Conservation (phyloP, 2,329 filamentous ascomycete genomes). For the Colletotrichum gloeosporioides region DNA sequence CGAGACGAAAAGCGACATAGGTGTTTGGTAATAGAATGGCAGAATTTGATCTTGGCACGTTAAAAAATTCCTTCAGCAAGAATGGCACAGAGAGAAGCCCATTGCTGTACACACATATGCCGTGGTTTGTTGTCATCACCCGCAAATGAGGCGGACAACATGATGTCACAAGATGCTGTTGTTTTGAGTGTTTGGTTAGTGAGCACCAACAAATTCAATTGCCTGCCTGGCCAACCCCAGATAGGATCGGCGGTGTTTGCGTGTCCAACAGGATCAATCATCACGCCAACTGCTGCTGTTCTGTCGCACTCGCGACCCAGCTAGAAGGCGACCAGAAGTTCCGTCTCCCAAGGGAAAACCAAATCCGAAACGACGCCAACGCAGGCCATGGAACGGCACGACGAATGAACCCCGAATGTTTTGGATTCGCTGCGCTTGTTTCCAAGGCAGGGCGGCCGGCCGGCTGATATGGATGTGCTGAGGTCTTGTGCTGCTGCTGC, state of each 20-base stretch:
- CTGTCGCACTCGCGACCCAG: not conserved
- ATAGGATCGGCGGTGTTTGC: not conserved
- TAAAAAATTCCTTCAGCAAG: constrained; percentile 61
- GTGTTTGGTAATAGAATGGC: constrained; percentile 66
- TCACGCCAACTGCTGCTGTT: not conserved
- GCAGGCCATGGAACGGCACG: not conserved
- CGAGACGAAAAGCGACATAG: constrained; percentile 35
- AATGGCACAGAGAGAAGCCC: constrained; percentile 55
- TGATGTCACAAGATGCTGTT: not conserved
- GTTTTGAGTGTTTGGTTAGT: not conserved
- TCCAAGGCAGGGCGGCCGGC: not conserved
- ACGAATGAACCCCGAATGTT: not conserved
- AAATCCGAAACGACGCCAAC: constrained; percentile 3
- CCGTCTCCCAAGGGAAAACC: not conserved
- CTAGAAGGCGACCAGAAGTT: not conserved
- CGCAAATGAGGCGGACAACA: not conserved
- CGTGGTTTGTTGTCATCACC: constrained; percentile 31
- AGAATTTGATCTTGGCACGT: constrained; percentile 58
- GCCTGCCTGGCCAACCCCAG: not conserved
- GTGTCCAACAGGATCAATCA: not conserved
- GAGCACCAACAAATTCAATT: not conserved
- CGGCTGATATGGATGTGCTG: not conserved
- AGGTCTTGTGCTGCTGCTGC: not conserved
- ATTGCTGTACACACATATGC: constrained; percentile 67
- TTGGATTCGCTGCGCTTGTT: not conserved